These are phyloP conservation scores for Arabidopsis lyrata DNA, from an alignment of 441 rosid species.

Conservation along the genomic window DNA sequence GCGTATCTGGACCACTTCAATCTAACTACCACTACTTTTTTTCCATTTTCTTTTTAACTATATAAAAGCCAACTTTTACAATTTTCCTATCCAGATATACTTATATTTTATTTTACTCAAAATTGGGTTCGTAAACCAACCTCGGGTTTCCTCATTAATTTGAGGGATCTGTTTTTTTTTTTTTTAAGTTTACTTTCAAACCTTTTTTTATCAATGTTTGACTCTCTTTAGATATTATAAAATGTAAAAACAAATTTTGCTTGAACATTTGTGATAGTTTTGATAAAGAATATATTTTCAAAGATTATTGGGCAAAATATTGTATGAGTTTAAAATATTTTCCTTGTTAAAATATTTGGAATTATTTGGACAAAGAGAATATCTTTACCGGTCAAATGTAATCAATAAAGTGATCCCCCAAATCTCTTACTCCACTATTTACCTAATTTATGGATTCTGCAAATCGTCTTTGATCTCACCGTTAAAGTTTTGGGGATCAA, in stretches of 20 bases:
- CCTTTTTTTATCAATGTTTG: background rate
- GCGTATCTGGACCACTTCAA: conserved; percentile 36
- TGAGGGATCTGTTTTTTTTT: conserved; percentile 23
- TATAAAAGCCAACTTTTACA: conserved; percentile 16
- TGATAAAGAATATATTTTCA: background rate
- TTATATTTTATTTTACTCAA: conserved; percentile 9
- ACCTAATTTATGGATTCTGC: conserved; percentile 40
- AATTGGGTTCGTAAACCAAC: conserved; percentile 17
- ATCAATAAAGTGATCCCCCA: conserved; percentile 40
- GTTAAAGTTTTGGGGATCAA: conserved; percentile 42
- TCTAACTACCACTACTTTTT: background rate
- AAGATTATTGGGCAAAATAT: conserved; percentile 2
- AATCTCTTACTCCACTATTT: conserved; percentile 37
- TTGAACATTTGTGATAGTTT: conserved; percentile 1
- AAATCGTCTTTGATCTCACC: conserved; percentile 43
- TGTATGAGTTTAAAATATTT: conserved; percentile 1
- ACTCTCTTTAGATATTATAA: background rate
- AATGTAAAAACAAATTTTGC: too few relatives aligned
- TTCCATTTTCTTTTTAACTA: conserved; percentile 14
- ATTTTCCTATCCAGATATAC: background rate
- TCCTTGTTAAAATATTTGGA: conserved; percentile 12
- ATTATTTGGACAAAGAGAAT: conserved; percentile 37
- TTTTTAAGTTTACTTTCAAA: background rate
- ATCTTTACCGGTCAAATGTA: conserved; percentile 43
- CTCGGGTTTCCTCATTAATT: conserved; percentile 26